These are phyloP conservation scores for Globisporangium cystogenes DNA, from an alignment of 352 stramenopile genomes.

Conservation along the genomic window DNA sequence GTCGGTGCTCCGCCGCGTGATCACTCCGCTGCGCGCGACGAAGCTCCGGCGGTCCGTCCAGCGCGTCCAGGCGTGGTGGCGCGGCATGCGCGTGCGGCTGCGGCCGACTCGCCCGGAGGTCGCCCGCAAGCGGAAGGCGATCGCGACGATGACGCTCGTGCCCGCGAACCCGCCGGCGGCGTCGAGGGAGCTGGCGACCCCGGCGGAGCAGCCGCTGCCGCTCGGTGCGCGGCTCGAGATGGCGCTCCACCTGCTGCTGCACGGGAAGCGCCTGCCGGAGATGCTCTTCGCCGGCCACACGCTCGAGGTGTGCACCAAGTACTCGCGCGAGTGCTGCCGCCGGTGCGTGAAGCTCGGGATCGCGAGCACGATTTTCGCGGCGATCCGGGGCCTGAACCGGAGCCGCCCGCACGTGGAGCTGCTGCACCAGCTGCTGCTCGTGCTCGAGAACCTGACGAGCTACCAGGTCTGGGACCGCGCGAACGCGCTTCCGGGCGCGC, in stretches of 20 bases:
- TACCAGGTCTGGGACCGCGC: constrained; percentile 37
- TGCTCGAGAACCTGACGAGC: constrained; percentile 85
- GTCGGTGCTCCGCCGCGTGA: constrained; percentile 8
- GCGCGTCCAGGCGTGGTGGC: constrained; percentile 67
- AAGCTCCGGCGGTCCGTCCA: constrained; percentile 15
- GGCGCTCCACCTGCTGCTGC: constrained; percentile 65
- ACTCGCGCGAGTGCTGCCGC: constrained; percentile 88
- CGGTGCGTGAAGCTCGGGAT: constrained; percentile 86
- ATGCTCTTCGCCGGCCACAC: constrained; percentile 90
- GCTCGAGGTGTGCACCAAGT: constrained; percentile 90
- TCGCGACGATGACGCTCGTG: constrained; percentile 49
- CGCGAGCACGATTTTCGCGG: constrained; percentile 86
- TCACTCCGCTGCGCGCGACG: constrained; percentile 8
- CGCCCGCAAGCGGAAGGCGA: constrained; percentile 47
- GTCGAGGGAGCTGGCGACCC: constrained; percentile 11
- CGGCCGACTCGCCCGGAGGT: constrained; percentile 30
- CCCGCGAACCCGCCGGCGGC: constrained; percentile 7
- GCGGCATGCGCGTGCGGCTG: constrained; percentile 54
- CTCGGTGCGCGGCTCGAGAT: constrained; percentile 57
- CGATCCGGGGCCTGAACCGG: constrained; percentile 93
- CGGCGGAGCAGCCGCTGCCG: constrained; percentile 34
- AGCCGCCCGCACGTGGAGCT: constrained; percentile 94
- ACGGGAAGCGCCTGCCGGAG: constrained; percentile 86
- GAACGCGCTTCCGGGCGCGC: constrained; percentile 2
- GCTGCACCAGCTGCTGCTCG: constrained; percentile 79